Conservation (phyloP, 352 stramenopile species). For the Phytophthora ohioensis region DNA sequence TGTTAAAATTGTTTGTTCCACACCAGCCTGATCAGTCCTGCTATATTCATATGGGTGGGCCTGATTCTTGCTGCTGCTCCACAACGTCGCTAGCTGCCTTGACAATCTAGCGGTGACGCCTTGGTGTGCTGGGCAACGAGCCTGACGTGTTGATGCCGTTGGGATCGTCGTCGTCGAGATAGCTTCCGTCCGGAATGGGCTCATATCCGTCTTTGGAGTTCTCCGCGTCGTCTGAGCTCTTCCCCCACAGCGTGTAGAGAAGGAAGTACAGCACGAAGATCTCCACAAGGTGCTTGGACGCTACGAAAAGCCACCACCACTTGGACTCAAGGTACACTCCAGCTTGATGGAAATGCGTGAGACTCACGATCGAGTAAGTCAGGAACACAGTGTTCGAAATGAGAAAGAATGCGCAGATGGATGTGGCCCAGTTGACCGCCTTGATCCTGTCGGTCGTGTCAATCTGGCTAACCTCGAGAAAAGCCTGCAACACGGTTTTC, state of each 20-base stretch:
- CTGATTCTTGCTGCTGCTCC: background rate
- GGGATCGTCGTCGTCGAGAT: constrained; percentile 60
- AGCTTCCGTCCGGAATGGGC: constrained; percentile 72
- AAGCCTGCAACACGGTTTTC: constrained; percentile 95
- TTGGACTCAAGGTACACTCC: constrained; percentile 86
- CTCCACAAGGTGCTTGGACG: constrained; percentile 94
- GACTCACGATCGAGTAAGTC: constrained; percentile 82
- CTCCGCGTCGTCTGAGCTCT: constrained; percentile 72
- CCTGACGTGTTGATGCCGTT: constrained; percentile 49
- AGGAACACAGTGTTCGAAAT: constrained; percentile 93
- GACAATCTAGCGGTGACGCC: constrained; percentile 35
- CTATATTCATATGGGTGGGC: constrained; percentile 21
- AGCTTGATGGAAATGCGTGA: constrained; percentile 88
- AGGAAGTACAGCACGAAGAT: constrained; percentile 95
- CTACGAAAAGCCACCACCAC: constrained; percentile 95
- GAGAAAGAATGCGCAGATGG: constrained; percentile 96
- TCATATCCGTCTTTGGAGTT: constrained; percentile 79
- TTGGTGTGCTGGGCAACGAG: constrained; percentile 42
- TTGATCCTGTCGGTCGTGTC: constrained; percentile 96
- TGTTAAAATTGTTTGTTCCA: constrained; percentile 23
- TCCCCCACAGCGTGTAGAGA: constrained; percentile 94
- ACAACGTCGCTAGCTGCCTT: constrained; percentile 5
- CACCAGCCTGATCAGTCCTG: constrained; percentile 9
- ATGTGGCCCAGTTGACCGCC: constrained; percentile 95
- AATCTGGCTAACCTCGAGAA: constrained; percentile 97